Base-by-base conservation (phyloP, 176 grass and related monocot species). In the Triticum turgidum region DNA sequence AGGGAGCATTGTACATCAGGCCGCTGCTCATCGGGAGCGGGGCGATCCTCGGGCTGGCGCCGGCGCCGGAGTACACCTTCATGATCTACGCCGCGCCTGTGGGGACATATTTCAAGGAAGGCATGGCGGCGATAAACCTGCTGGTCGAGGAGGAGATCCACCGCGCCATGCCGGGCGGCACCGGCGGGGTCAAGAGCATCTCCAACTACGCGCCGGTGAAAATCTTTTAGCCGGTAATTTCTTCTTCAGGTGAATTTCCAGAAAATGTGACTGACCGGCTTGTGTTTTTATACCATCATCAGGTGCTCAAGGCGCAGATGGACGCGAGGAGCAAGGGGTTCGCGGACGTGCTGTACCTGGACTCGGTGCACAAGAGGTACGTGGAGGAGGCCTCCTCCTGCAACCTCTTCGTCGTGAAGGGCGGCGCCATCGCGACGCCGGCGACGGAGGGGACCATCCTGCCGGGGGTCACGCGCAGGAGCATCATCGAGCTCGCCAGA, bases 371-470 rank as follows among this genome's bases (percentile, higher is more conserved):
- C 80, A 96, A 89, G 88, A 82, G 80, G 51, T 96, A 99, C 66
- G 47, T 99, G 47, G 97, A 99, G 87, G 97, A 99, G 85, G 94
- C 89, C 2, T 94, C 97, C 83, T 94, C 94, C 11, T 94, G 94
- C 88, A 99, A 99, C 91, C 71, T 99, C 27, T 96, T 99, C 79
- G 85, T 96, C 75, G 82, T 96, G 14, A 99, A 93, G 94, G 94
- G 45, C 72, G 80, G 63, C 80, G 83, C 88, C 66, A 44, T 94
- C 68, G 87, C 85, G 12, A 99, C 97, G 33, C 97, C 97, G 58
- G 62, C 74, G 11, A 88, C 92, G 61, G 76, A 7, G 0, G 97
- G 97, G 18, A 99, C 97, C 72, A 99, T 99, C 87, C 89, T 99
- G 47, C 90, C 88, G 0, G 97, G 97, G 42, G 90, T 99, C 79